These are phyloP conservation scores for Andrographis paniculata DNA, from an alignment of 305 asterid genomes.

Conservation along the genomic window DNA sequence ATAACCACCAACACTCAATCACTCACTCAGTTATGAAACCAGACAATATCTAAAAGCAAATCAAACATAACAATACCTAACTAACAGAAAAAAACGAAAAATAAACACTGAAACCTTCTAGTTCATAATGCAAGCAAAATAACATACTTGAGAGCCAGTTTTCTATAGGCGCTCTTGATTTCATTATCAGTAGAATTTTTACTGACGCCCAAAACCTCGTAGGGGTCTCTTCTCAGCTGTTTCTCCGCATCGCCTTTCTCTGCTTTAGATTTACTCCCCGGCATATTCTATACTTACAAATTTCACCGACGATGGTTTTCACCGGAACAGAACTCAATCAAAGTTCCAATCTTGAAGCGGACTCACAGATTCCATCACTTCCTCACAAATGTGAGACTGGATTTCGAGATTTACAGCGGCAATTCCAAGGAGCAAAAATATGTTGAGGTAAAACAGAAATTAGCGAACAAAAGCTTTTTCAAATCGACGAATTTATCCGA, in stretches of 20 bases:
- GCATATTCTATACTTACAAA: constrained; percentile 39
- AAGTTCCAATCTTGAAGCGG: constrained; percentile 25
- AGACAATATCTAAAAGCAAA: neutral
- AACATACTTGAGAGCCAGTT: constrained; percentile 80
- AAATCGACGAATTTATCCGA: no score
- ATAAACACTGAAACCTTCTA: constrained; percentile 2
- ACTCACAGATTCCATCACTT: constrained; percentile 24
- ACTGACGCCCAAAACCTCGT: constrained; percentile 86
- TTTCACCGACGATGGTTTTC: constrained; percentile 16
- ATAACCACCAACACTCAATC: neutral
- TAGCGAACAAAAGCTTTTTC: no score
- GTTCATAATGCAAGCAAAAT: neutral
- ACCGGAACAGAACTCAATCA: constrained; percentile 17
- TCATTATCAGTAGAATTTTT: constrained; percentile 86
- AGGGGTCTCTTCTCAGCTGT: constrained; percentile 82
- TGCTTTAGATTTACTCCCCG: constrained; percentile 59
- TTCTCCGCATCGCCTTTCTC: constrained; percentile 53
- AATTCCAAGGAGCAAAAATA: neutral
- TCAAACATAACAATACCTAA: constrained; percentile 1
- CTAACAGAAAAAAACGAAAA: constrained; percentile 6
- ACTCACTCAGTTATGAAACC: neutral
- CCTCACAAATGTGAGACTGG: constrained; percentile 17
- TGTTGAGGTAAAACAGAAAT: neutral
- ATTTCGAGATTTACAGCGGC: neutral
- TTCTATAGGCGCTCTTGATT: constrained; percentile 79